Percentiles rank a stretch among this genome's conserved stretches.
These are phyloP conservation scores for Carnegiea gigantea DNA, from an alignment of 179 eudicot species.

Conservation along the genomic window DNA sequence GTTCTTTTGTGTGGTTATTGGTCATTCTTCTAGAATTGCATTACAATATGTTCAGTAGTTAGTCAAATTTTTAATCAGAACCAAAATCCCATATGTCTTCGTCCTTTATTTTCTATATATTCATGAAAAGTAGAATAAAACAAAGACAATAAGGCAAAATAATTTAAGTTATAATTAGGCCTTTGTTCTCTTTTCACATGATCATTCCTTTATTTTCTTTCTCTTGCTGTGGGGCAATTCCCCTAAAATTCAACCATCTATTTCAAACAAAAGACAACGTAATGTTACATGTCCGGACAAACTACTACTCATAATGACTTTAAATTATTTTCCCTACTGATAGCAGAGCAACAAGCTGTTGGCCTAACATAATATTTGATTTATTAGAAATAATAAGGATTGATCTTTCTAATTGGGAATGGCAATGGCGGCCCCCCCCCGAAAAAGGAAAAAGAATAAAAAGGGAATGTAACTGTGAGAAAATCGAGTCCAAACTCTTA, in stretches of 20 bases:
- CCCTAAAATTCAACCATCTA: not conserved
- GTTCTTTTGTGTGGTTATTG: too few relatives aligned
- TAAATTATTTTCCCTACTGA: constrained; percentile 5
- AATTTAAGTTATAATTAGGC: not conserved
- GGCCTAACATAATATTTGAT: constrained; percentile 4
- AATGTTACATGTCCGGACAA: constrained; percentile 9
- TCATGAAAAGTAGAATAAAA: too few relatives aligned
- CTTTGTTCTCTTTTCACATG: not conserved
- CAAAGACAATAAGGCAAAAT: too few relatives aligned
- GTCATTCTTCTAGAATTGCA: too few relatives aligned
- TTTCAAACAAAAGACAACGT: constrained; percentile 10
- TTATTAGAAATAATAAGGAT: constrained; percentile 14
- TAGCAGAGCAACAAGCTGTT: constrained; percentile 2
- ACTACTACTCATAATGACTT: constrained; percentile 16
- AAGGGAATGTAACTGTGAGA: not conserved
- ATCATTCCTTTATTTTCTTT: not conserved
- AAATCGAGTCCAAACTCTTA: not conserved
- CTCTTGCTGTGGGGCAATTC: not conserved
- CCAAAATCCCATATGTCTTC: too few relatives aligned
- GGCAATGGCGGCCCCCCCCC: not conserved
- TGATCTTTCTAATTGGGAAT: not conserved
- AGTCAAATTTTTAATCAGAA: too few relatives aligned
- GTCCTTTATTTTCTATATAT: too few relatives aligned
- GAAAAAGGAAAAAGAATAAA: not conserved
- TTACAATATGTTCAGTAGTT: too few relatives aligned